Conservation (phyloP, 1,139 yeast genomes). For the Arxiozyma telluris region DNA sequence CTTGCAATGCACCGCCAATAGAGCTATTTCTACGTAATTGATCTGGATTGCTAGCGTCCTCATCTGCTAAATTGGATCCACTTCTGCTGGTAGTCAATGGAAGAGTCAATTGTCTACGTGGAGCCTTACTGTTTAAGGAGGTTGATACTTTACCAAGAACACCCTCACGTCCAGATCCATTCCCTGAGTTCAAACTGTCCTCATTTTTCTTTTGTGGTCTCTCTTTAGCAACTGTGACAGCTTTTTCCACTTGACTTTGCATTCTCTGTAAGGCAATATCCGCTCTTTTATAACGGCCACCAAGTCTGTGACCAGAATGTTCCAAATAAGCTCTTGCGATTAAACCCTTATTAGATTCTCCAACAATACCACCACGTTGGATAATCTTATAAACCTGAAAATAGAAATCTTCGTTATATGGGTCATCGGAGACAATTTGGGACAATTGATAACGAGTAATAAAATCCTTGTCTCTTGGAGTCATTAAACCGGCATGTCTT, state of each 20-base stretch:
- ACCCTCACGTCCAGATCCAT: slow-evolving; percentile 67
- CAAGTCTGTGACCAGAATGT: slow-evolving; percentile 84
- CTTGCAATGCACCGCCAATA: slow-evolving; percentile 59
- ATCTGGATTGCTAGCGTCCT: not conserved
- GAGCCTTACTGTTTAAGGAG: slow-evolving; percentile 67
- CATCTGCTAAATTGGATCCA: slow-evolving; percentile 2
- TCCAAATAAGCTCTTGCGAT: slow-evolving; percentile 94
- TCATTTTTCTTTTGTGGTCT: slow-evolving; percentile 50
- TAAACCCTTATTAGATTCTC: slow-evolving; percentile 40
- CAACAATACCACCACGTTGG: slow-evolving; percentile 44
- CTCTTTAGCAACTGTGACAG: slow-evolving; percentile 90
- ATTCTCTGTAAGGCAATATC: slow-evolving; percentile 92
- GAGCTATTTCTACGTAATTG: slow-evolving; percentile 1
- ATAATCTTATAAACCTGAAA: slow-evolving; percentile 88
- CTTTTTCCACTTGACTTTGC: slow-evolving; percentile 97
- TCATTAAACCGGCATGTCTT: slow-evolving; percentile 88
- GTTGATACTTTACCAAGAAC: slow-evolving; percentile 83
- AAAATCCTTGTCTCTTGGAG: slow-evolving; percentile 92
- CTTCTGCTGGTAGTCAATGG: slow-evolving; percentile 35
- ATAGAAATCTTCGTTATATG: slow-evolving; percentile 93
- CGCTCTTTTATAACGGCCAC: slow-evolving; percentile 83
- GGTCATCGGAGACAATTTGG: slow-evolving; percentile 94
- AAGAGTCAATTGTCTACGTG: slow-evolving; percentile 78
- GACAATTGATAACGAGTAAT: slow-evolving; percentile 90
- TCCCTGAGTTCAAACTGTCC: slow-evolving; percentile 29